phyloP scores from a whole-genome alignment of 768 basidiomycete genomes.

The Tremella fuciformis region DNA sequence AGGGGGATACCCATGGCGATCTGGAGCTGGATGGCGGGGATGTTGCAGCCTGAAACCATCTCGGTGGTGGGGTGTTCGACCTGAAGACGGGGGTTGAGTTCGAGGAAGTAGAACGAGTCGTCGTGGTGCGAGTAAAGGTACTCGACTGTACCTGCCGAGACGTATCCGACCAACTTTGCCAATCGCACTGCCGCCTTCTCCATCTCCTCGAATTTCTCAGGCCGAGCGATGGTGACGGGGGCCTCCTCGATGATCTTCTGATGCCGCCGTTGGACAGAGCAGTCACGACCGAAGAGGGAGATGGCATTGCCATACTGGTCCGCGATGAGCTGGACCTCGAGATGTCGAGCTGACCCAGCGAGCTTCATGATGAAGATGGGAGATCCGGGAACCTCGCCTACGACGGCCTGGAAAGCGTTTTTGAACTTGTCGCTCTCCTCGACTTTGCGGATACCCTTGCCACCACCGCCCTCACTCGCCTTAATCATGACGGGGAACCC shows the following conservation, averaged over 20 bases:
- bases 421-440: conserved; percentile 81
- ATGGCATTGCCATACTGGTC: conserved; percentile 99
- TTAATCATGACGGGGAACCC: conserved; percentile 99
- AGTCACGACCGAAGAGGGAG: conserved; percentile 97
- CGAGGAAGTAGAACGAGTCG: conserved; percentile 94
- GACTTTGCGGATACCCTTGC: conserved; percentile 97
- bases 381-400: conserved; percentile 95
- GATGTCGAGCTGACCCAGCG: conserved; percentile 91
- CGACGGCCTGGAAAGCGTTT: conserved; percentile 88
- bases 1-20: conserved; percentile 97
- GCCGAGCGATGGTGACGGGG: conserved; percentile 92
- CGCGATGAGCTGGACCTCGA: conserved; percentile 96
- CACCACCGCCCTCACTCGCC: conserved; percentile 97
- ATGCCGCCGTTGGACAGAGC: conserved; percentile 97
- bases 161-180: conserved; percentile 98
- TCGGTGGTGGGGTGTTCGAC: conserved; percentile 99
- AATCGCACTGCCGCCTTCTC: conserved; percentile 98
- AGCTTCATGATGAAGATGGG: conserved; percentile 99
- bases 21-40: conserved; percentile 95
- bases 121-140: conserved; percentile 94
- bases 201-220: conserved; percentile 92
- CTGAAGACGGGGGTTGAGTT: conserved; percentile 98
- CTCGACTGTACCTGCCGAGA: conserved; percentile 97
- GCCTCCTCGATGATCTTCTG: conserved; percentile 99
- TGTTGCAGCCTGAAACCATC: conserved; percentile 98